These are phyloP conservation scores for Corynespora cassiicola DNA, from an alignment of 2,329 filamentous ascomycete species.

Conservation along the genomic window DNA sequence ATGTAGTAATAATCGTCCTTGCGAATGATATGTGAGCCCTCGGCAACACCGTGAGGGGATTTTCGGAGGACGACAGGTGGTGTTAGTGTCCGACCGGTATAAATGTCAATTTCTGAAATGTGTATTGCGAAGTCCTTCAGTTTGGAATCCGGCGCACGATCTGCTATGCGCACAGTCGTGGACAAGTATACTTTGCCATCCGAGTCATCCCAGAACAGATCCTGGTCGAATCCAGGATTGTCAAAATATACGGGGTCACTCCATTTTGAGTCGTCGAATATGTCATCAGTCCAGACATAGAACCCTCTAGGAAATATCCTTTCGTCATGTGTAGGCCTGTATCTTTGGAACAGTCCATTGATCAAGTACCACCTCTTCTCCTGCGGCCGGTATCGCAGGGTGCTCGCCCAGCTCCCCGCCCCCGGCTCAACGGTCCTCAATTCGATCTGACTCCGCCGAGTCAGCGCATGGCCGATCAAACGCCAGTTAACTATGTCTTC, in stretches of 20 bases:
- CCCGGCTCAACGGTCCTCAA: slow-evolving; percentile 32
- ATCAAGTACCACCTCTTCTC: slow-evolving; percentile 25
- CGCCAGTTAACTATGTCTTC: slow-evolving; percentile 60
- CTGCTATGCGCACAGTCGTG: slow-evolving; percentile 19
- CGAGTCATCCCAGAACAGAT: slow-evolving; percentile 60
- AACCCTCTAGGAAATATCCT: slow-evolving; percentile 57
- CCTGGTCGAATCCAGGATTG: slow-evolving; percentile 29
- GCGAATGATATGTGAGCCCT: slow-evolving; percentile 45
- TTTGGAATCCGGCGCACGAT: slow-evolving; percentile 20
- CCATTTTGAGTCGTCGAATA: slow-evolving; percentile 22
- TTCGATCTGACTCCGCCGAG: slow-evolving; percentile 45
- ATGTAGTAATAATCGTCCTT: slow-evolving; percentile 31
- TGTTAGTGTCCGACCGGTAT: slow-evolving; percentile 28
- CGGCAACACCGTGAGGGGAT: slow-evolving; percentile 28
- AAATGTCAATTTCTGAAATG: slow-evolving; percentile 36
- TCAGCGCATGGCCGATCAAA: slow-evolving; percentile 47
- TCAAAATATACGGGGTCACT: slow-evolving; percentile 32
- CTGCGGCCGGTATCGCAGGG: slow-evolving; percentile 39
- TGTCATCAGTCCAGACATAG: slow-evolving; percentile 41
- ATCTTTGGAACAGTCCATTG: slow-evolving; percentile 31
- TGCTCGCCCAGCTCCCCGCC: slow-evolving; percentile 27
- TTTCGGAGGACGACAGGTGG: slow-evolving; percentile 31
- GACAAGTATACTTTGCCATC: slow-evolving; percentile 58
- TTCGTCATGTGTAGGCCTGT: slow-evolving; percentile 31
- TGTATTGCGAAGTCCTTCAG: slow-evolving; percentile 37